Percentiles rank a stretch among this genome's conserved stretches.
Conservation (phyloP, 192 early-diverging fungal species). For the Coemansia sp. region DNA sequence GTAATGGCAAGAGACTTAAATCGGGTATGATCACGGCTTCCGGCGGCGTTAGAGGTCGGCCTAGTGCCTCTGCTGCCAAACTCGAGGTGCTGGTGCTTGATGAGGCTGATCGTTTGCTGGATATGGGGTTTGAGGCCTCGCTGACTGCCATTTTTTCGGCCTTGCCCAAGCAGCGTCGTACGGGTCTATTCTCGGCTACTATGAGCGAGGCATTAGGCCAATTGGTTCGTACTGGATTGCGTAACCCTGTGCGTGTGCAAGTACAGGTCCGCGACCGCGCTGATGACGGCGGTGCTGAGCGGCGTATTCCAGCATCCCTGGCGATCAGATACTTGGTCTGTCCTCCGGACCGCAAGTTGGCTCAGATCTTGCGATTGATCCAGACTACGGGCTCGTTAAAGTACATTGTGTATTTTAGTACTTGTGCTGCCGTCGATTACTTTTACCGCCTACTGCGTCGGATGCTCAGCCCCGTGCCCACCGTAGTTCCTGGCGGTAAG, state of each 20-base stretch:
- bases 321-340: constrained; percentile 76
- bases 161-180: constrained; percentile 92
- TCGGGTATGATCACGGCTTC: constrained; percentile 41
- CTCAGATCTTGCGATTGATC: constrained; percentile 71
- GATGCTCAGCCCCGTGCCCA: constrained; percentile 29
- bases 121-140: constrained; percentile 89
- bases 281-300: constrained; percentile 6
- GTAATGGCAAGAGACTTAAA: constrained; percentile 41
- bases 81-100: constrained; percentile 90
- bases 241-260: constrained; percentile 88
- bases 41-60: constrained; percentile 48
- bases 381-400: constrained; percentile 67
- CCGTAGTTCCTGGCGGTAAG: constrained; percentile 45
- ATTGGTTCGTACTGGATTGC: constrained; percentile 82
- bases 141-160: constrained; percentile 76
- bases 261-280: constrained; percentile 80
- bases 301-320: constrained; percentile 55
- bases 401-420: constrained; percentile 94
- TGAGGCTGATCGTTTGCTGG: constrained; percentile 91
- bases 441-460: constrained; percentile 70
- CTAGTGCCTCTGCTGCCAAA: constrained; percentile 67
- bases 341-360: constrained; percentile 80
- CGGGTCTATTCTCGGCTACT: constrained; percentile 95
- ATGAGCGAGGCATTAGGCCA: constrained; percentile 89
- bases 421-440: constrained; percentile 95